Evolutionary conservation across 2,329 filamentous ascomycete genomes (phyloP), one percentile per base, ranked within the genome.

Genomic region (Penicillium brasilianum): DNA sequence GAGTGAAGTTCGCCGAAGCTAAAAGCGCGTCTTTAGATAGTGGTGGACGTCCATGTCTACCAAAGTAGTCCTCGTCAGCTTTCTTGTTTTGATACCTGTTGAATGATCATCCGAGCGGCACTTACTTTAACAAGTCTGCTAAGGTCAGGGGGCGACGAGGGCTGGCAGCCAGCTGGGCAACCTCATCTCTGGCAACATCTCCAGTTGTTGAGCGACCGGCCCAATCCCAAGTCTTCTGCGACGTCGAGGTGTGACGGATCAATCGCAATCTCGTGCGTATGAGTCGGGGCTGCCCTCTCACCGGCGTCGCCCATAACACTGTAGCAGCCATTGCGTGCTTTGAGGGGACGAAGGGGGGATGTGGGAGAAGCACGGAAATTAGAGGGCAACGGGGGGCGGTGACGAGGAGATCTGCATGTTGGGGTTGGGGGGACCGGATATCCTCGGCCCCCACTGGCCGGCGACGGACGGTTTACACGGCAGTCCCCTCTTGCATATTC

Each of bases 1-100:
- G 89, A 13, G 95, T 96, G 80, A 98, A 98, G 81, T 97, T 97
- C 64, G 95, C 95, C 1, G 93, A 97, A 39, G 90, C 88, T 70
- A 97, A 88, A 58, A 99, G 86, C 22, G 92, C 90, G 41, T 89
- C 84, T 58, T 89, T 86, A 3, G 91, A 91, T 55, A 98, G 85
- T 0, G 95, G 93, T 34, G 94, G 94, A 7, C 91, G 88, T 62
- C 95, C 95, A 78, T 89, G 86, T 75, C 86, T 87, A 60, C 3
- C 56, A 30, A 20, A 52, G 20, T 32, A 20, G 30, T 5, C 18
- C 25, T 43, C 18, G 10, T 56, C 7, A 37, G 32, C 22, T 16
- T n/a, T n/a, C 34, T 39, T 39, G 10, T n/a, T 36, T 16, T 2
- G 14, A 3, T 36, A 2, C n/a, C 25, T 4, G 3, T 5, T 34